Conservation (phyloP, 176 grass and related monocot species). For the Elaeis guineensis region DNA sequence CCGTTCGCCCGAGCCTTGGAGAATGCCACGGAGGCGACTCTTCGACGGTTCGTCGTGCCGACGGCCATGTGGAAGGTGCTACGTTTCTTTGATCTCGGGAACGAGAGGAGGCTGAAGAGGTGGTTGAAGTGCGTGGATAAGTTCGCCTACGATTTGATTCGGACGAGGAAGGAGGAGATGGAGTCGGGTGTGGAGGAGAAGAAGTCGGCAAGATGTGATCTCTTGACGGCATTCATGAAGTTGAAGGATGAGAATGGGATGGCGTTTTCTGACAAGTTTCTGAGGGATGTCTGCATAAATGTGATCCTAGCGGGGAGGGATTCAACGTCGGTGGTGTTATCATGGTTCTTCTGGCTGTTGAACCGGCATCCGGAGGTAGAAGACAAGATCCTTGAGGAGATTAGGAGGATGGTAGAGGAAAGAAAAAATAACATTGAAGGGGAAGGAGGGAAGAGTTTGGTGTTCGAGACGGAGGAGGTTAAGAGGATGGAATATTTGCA, state of each 20-base stretch:
- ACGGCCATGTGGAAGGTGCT: slow-evolving; percentile 71
- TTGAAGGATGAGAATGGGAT: slow-evolving; percentile 37
- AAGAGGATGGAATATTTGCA: slow-evolving; percentile 96
- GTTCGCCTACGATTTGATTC: slow-evolving; percentile 81
- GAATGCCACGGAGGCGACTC: slow-evolving; percentile 82
- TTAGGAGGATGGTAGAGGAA: slow-evolving; percentile 39
- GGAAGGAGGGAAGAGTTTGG: slow-evolving; percentile 34
- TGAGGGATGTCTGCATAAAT: slow-evolving; percentile 95
- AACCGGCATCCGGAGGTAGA: slow-evolving; percentile 43
- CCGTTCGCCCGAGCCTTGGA: slow-evolving; percentile 89
- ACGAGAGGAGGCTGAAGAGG: slow-evolving; percentile 49
- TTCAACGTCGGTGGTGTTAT: slow-evolving; percentile 86
- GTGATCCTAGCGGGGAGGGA: slow-evolving; percentile 89
- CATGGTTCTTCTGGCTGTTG: slow-evolving; percentile 99
- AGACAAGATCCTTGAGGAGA: slow-evolving; percentile 51
- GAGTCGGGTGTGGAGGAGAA: neutral
- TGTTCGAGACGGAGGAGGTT: slow-evolving; percentile 80
- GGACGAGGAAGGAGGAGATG: slow-evolving; percentile 49
- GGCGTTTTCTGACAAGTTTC: slow-evolving; percentile 73
- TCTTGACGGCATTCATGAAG: slow-evolving; percentile 78
- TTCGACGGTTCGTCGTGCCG: slow-evolving; percentile 62
- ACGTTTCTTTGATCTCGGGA: slow-evolving; percentile 43
- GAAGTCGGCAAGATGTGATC: slow-evolving; percentile 31
- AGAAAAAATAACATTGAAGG: slow-evolving; percentile 12
- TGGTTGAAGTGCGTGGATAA: slow-evolving; percentile 57